Conservation (phyloP, 2,329 filamentous ascomycete species). For the Trichoderma guizhouense region DNA sequence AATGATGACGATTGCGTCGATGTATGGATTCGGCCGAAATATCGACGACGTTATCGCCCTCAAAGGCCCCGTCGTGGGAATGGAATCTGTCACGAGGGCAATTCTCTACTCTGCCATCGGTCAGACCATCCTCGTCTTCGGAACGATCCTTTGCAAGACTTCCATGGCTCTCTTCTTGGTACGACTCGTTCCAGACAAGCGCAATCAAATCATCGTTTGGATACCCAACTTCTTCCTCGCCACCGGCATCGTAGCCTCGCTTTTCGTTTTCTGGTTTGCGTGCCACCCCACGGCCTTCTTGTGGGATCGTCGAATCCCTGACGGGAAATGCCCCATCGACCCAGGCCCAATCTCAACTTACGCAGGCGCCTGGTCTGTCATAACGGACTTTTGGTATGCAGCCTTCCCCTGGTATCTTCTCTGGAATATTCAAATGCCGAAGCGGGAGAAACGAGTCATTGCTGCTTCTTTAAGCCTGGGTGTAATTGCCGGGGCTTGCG, state of each 20-base stretch:
- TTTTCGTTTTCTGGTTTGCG: background rate
- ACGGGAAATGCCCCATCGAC: background rate
- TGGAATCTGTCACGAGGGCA: background rate
- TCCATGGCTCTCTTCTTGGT: background rate
- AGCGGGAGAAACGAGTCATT: background rate
- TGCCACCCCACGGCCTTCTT: background rate
- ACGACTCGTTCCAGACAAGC: background rate
- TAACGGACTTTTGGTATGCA: background rate
- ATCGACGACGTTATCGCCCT: background rate
- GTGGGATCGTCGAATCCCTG: background rate
- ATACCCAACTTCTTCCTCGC: background rate
- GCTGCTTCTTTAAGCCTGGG: background rate
- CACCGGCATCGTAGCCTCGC: background rate
- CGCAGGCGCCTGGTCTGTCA: background rate
- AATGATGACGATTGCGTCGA: background rate
- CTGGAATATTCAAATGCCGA: background rate
- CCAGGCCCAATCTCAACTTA: background rate
- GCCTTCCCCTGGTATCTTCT: background rate
- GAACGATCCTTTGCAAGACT: background rate
- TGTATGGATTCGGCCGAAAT: background rate
- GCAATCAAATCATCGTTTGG: background rate
- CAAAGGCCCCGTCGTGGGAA: background rate
- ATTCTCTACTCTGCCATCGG: background rate
- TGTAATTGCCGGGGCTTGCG: background rate
- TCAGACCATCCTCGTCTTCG: background rate